These are phyloP conservation scores for Pichia cephalocereana DNA, from an alignment of 805 yeast species.

Conservation along the genomic window DNA sequence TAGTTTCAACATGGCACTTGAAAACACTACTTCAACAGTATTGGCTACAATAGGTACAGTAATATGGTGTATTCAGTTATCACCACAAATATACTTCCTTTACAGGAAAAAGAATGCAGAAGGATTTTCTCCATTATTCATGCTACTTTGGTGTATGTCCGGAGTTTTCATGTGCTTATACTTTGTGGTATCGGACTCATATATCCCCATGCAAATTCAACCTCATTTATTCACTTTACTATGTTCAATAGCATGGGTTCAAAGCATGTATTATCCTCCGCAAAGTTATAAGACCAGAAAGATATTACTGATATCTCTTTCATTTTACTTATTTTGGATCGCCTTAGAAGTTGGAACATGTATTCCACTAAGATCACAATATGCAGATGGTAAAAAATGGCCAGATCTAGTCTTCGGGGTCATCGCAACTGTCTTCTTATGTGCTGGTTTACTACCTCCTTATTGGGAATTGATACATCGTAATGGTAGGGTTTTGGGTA, in stretches of 20 bases:
- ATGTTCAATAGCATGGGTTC: conserved; percentile 57
- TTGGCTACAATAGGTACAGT: conserved; percentile 87
- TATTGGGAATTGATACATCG: conserved; percentile 76
- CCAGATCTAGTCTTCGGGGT: conserved; percentile 76
- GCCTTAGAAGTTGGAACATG: conserved; percentile 67
- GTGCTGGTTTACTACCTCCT: conserved; percentile 78
- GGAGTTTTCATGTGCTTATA: conserved; percentile 87
- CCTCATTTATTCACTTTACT: conserved; percentile 76
- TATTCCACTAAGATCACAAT: conserved; percentile 54
- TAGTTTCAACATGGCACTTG: conserved; percentile 10
- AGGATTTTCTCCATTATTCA: conserved; percentile 86
- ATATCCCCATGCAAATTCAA: conserved; percentile 74
- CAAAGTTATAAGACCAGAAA: conserved; percentile 27
- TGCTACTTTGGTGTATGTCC: conserved; percentile 72
- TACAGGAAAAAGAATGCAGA: conserved; percentile 70
- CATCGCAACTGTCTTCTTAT: conserved; percentile 66
- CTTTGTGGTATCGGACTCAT: conserved; percentile 61
- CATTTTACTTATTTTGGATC: conserved; percentile 36
- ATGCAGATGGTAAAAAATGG: conserved; percentile 44
- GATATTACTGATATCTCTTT: conserved; percentile 27
- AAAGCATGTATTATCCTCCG: conserved; percentile 69
- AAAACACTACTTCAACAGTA: conserved; percentile 50
- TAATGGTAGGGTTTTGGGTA: conserved; percentile 78
- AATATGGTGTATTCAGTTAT: conserved; percentile 85
- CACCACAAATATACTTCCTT: conserved; percentile 65